Evolutionary conservation across 116 monocot species (phyloP).

Genomic region (Cymodocea nodosa): DNA sequence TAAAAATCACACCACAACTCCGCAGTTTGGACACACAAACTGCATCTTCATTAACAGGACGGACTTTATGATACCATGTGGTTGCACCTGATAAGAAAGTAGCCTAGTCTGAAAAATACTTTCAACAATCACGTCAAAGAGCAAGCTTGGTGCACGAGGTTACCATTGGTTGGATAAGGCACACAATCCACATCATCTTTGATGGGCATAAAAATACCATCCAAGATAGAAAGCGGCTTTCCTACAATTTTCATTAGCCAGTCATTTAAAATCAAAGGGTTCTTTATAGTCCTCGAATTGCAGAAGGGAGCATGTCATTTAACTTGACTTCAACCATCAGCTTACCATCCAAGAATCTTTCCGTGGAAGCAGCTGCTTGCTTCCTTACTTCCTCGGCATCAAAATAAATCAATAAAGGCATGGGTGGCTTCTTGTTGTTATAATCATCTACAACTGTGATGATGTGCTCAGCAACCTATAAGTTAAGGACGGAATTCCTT

Average conservation of each 20-base stretch:
- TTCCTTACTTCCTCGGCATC: slow-evolving; percentile 60
- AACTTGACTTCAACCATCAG: neutral
- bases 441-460: slow-evolving; percentile 69
- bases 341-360: slow-evolving; percentile 72
- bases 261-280: neutral
- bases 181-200: slow-evolving; percentile 98
- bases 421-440: slow-evolving; percentile 40
- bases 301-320: neutral
- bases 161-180: slow-evolving; percentile 83
- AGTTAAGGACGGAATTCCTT: neutral
- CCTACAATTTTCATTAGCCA: slow-evolving; percentile 21
- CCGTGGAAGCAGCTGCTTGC: slow-evolving; percentile 79
- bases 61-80: slow-evolving; percentile 57
- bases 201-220: slow-evolving; percentile 87
- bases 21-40: slow-evolving; percentile 85
- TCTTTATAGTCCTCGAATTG: neutral
- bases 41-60: slow-evolving; percentile 62
- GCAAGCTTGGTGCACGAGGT: too few relatives aligned
- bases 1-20: slow-evolving; percentile 75
- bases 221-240: slow-evolving; percentile 74
- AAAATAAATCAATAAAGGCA: slow-evolving; percentile 68
- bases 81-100: slow-evolving; percentile 51
- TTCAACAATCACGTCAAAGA: neutral
- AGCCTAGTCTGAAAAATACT: neutral
- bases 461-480: slow-evolving; percentile 74